These are phyloP conservation scores for Arthroderma uncinatum DNA, from an alignment of 2,329 filamentous ascomycete genomes.

Conservation along the genomic window DNA sequence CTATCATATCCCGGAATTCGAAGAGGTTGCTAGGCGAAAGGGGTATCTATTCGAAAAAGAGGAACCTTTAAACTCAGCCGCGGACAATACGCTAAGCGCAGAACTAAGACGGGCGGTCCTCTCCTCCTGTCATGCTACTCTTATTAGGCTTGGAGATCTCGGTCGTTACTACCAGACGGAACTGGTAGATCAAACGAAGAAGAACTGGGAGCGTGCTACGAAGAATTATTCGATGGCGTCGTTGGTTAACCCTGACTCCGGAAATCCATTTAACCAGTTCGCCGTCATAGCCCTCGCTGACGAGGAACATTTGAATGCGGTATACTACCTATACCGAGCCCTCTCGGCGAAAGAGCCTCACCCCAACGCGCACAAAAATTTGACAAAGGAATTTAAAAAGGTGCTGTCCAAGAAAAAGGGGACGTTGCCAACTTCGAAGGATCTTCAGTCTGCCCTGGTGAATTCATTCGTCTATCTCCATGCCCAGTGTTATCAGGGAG, in stretches of 20 bases:
- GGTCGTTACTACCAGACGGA: conserved; percentile 73
- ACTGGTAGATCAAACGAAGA: conserved; percentile 54
- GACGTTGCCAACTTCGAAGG: conserved; percentile 27
- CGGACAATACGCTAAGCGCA: conserved; percentile 31
- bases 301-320: conserved; percentile 67
- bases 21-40: conserved; percentile 40
- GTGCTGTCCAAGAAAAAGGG: conserved; percentile 47
- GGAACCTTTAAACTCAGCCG: conserved; percentile 26
- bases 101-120: conserved; percentile 51
- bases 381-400: conserved; percentile 68
- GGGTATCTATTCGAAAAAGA: conserved; percentile 36
- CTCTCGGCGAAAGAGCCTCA: conserved; percentile 64
- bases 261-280: conserved; percentile 78
- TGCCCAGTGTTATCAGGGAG: conserved; percentile 68
- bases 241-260: conserved; percentile 65
- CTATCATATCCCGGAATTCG: conserved; percentile 46
- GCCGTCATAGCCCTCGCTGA: conserved; percentile 71
- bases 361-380: conserved; percentile 60
- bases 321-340: conserved; percentile 83
- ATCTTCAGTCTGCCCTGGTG: conserved; percentile 51
- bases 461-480: conserved; percentile 81
- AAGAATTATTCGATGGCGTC: conserved; percentile 77
- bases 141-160: conserved; percentile 82
- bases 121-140: conserved; percentile 65
- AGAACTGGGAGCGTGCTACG: conserved; percentile 67